These are phyloP conservation scores for Calonectria honghensis DNA, from an alignment of 2,329 filamentous ascomycete genomes.

Conservation along the genomic window DNA sequence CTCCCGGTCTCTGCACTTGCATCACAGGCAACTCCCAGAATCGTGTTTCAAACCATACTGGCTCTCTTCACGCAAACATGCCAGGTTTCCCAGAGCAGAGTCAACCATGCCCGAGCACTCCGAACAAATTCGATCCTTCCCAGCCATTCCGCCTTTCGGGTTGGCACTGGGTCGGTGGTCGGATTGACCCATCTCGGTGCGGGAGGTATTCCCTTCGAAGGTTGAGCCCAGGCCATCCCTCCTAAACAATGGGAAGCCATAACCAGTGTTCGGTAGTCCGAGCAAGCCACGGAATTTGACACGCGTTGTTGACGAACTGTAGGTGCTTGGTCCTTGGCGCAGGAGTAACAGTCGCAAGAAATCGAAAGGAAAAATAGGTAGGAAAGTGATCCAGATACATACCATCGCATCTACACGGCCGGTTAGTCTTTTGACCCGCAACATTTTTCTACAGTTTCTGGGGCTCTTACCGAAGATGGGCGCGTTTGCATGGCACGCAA, in stretches of 20 bases:
- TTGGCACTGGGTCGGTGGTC: not conserved
- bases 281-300: not conserved
- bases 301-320: not conserved
- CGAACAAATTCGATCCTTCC: not conserved
- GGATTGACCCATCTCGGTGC: not conserved
- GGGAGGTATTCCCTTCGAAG: not conserved
- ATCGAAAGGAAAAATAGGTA: conserved; percentile 17
- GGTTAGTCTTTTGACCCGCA: conserved; percentile 41
- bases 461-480: conserved; percentile 79
- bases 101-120: not conserved
- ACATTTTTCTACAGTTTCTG: not conserved
- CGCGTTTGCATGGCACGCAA: conserved; percentile 89
- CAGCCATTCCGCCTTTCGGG: not conserved
- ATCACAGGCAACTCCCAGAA: not conserved
- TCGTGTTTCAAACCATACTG: not conserved
- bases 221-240: not conserved
- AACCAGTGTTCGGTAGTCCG: not conserved
- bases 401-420: conserved; percentile 75
- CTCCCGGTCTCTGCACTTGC: conserved; percentile 11
- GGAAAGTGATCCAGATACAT: conserved; percentile 63
- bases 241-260: not conserved
- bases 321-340: not conserved
- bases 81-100: not conserved
- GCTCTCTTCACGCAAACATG: not conserved
- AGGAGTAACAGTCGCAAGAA: conserved; percentile 6